These are phyloP conservation scores for Metroxylon sagu DNA, from an alignment of 176 grass and related monocot species.

Conservation along the genomic window DNA sequence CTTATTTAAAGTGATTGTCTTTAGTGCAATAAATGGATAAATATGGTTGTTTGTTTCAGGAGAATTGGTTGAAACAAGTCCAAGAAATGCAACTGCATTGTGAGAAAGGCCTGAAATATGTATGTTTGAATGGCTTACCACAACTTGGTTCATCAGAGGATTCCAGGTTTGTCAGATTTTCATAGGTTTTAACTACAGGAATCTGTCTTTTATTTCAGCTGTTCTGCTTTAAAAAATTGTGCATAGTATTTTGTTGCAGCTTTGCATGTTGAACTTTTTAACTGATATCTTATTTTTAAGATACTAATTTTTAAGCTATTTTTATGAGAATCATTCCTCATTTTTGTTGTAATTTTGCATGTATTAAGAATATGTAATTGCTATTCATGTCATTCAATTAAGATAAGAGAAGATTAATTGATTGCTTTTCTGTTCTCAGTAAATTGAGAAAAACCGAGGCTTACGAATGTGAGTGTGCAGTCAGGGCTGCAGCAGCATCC, in stretches of 20 bases:
- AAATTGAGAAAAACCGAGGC: constrained; percentile 57
- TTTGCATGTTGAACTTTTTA: too few species aligned
- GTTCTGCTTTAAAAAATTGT: too few species aligned
- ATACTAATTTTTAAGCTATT: too few species aligned
- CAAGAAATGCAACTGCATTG: constrained; percentile 80
- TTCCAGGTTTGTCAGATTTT: constrained; percentile 16
- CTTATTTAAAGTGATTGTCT: background rate
- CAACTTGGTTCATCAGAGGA: constrained; percentile 19
- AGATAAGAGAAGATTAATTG: too few species aligned
- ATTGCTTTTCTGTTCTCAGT: constrained; percentile 32
- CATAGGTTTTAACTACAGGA: background rate
- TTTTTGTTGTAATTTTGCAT: too few species aligned
- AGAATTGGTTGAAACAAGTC: constrained; percentile 85
- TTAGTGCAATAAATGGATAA: background rate
- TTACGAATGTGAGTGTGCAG: constrained; percentile 56
- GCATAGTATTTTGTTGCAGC: too few species aligned
- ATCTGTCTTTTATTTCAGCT: too few species aligned
- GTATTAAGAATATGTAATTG: too few species aligned
- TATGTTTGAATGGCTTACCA: constrained; percentile 26
- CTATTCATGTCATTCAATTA: too few species aligned
- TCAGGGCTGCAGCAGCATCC: constrained; percentile 84
- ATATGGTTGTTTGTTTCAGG: constrained; percentile 30
- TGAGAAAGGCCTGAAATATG: constrained; percentile 70
- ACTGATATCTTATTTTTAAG: too few species aligned
- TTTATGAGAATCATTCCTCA: too few species aligned